Evolutionary conservation across 495 filamentous ascomycete genomes (phyloP), one percentile per base, ranked within the genome.

Genomic region (Sphaerosporella brunnea): DNA sequence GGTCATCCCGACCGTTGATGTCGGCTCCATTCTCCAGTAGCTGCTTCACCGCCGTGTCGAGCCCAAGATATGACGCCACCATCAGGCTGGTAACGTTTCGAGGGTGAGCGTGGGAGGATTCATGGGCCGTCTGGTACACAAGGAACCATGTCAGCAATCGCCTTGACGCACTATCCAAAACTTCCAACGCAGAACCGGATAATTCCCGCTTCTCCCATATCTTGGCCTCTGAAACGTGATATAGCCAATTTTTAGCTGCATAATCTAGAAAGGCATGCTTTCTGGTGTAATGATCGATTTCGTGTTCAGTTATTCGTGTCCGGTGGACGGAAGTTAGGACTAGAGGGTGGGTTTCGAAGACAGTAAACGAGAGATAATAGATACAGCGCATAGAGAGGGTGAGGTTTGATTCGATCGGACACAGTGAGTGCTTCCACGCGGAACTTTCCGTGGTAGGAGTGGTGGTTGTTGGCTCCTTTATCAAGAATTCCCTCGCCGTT

Each of bases 401-500:
- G 9, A 43, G 15, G 45, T 43, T 52, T 3, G 50, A 52, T 24
- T 52, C 45, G 19, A 19, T 11, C 3, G 10, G 37, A 37, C 1
- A 13, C 1, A 52, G 13, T 15, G 36, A 28, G 13, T 43, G 30
- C 10, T 52, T 25, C 50, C 50, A 49, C 23, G 28, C 13, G 28
- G 28, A 5, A 32, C 8, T 36, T 32, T 25, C 24, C 18, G 16
- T 4, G 1, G 20, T 2, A 20, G 20, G n/a, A 1, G 24, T 4
- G 15, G 35, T 18, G 16, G 35, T 37, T 9, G 35, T 20, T 35
- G 45, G 16, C 1, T 2, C 4, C 10, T 34, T 25, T 11, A 36
- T 30, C 37, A 52, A 21, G 28, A 52, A 52, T 19, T 52, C 45
- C 28, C 23, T 52, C 36, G 50, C 25, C 1, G 50, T 52, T 36